Evolutionary conservation across 768 basidiomycete species (phyloP).

Genomic region (Boletus subparvulus): DNA sequence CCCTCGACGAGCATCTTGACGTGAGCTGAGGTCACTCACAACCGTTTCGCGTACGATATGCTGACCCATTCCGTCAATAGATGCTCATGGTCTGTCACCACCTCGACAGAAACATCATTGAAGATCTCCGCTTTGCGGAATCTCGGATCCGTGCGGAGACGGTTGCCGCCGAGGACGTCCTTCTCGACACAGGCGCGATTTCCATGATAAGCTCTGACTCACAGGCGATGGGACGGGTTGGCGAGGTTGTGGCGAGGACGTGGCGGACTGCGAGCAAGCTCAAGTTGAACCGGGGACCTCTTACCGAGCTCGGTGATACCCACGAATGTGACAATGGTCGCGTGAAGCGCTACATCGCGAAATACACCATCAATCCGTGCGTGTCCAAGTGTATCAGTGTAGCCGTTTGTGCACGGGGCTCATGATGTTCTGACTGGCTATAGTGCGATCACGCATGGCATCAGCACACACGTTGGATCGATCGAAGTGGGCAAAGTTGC

Average conservation of each 20-base stretch:
- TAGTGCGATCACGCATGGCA: conserved; percentile 89
- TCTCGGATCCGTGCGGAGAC: conserved; percentile 97
- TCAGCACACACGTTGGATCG: conserved; percentile 83
- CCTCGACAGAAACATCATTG: conserved; percentile 84
- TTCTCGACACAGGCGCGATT: conserved; percentile 91
- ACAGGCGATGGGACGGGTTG: conserved; percentile 98
- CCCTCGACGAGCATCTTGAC: conserved; percentile 95
- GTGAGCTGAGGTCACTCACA: conserved; percentile 47
- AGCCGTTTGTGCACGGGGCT: not conserved
- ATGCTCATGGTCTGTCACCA: conserved; percentile 99
- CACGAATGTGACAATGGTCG: conserved; percentile 67
- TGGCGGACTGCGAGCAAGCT: conserved; percentile 99
- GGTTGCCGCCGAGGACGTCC: conserved; percentile 94
- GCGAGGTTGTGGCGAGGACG: conserved; percentile 88
- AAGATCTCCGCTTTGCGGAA: conserved; percentile 95
- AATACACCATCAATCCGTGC: conserved; percentile 97
- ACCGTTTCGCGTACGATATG: not conserved
- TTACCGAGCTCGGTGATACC: conserved; percentile 54
- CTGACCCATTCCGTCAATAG: conserved; percentile 39
- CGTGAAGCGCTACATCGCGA: conserved; percentile 93
- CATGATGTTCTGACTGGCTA: conserved; percentile 6
- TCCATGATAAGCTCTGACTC: conserved; percentile 96
- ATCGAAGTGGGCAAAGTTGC: conserved; percentile 81
- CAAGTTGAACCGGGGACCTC: conserved; percentile 73
- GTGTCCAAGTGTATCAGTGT: conserved; percentile 24